Conservation (phyloP, 306 rosid genomes). For the Casuarina cunninghamiana region DNA sequence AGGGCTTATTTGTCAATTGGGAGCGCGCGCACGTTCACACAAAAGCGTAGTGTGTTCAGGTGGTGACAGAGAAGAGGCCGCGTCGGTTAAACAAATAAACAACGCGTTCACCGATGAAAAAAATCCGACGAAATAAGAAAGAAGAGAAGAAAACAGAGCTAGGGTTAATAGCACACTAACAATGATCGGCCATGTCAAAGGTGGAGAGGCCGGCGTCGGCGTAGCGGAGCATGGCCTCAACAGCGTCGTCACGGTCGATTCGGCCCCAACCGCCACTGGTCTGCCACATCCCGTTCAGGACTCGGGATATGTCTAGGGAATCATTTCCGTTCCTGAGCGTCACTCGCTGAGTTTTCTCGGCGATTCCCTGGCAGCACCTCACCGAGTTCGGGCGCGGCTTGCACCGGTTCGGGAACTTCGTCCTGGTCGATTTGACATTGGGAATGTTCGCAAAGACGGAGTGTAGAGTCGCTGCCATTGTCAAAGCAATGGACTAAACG, state of each 20-base stretch:
- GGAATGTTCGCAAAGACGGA: slow-evolving; percentile 23
- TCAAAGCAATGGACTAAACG: neutral
- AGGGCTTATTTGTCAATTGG: too few species aligned
- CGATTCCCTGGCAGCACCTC: slow-evolving; percentile 41
- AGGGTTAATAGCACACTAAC: slow-evolving; percentile 30
- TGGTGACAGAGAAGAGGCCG: neutral
- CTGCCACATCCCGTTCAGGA: slow-evolving; percentile 90
- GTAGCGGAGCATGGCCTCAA: slow-evolving; percentile 84
- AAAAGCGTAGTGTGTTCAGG: neutral
- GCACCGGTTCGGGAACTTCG: neutral
- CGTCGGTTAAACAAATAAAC: neutral
- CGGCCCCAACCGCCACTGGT: slow-evolving; percentile 88
- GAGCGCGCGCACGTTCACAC: neutral
- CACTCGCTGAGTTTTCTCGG: slow-evolving; percentile 39
- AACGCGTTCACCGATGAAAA: neutral
- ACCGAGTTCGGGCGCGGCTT: slow-evolving; percentile 25
- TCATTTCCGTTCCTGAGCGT: slow-evolving; percentile 57
- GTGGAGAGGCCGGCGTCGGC: slow-evolving; percentile 85
- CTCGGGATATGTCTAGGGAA: slow-evolving; percentile 70
- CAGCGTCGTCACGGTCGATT: slow-evolving; percentile 79
- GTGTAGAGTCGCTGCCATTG: slow-evolving; percentile 35
- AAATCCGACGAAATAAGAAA: slow-evolving; percentile 15
- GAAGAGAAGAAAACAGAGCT: neutral
- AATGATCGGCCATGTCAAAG: slow-evolving; percentile 97
- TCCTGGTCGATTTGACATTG: slow-evolving; percentile 23